phyloP scores from a whole-genome alignment of 768 basidiomycete species.

The Kwoniella newhampshirensis region DNA sequence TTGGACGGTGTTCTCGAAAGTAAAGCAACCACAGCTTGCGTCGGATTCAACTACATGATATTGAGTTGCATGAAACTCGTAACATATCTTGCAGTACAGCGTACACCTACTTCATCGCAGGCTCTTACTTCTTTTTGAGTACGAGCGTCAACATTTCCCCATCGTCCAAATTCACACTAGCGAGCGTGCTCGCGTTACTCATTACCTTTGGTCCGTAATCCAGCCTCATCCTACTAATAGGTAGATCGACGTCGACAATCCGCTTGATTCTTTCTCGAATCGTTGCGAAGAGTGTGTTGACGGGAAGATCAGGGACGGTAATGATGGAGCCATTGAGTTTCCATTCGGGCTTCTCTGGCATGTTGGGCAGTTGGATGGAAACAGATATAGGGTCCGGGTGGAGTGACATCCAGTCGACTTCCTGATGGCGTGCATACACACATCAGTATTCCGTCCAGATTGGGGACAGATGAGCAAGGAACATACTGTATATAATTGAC shows the following conservation, averaged over 20 bases:
- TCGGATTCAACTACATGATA: too few relatives aligned
- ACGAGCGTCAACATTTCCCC: conserved; percentile 78
- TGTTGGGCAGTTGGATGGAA: conserved; percentile 75
- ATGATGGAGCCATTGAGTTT: conserved; percentile 80
- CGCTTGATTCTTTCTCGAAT: conserved; percentile 84
- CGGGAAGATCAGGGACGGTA: conserved; percentile 75
- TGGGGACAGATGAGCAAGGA: not conserved
- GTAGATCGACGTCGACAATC: conserved; percentile 72
- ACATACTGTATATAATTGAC: conserved; percentile 70
- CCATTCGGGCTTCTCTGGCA: conserved; percentile 85
- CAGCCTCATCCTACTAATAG: conserved; percentile 76
- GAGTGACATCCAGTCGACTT: conserved; percentile 77
- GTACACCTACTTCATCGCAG: not conserved
- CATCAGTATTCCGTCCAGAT: conserved; percentile 3
- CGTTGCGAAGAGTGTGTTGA: conserved; percentile 80
- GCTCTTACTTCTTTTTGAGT: conserved; percentile 62
- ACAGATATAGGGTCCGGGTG: conserved; percentile 90
- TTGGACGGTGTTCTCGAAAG: too few relatives aligned
- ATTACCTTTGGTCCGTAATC: conserved; percentile 80
- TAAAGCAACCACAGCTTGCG: too few relatives aligned
- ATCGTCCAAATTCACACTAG: conserved; percentile 84
- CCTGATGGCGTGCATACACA: conserved; percentile 23
- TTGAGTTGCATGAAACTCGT: too few relatives aligned
- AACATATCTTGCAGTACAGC: too few relatives aligned
- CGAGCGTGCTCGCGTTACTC: conserved; percentile 80